Base-by-base conservation (phyloP, 2,329 filamentous ascomycete species). In the Cadophora sp. region DNA sequence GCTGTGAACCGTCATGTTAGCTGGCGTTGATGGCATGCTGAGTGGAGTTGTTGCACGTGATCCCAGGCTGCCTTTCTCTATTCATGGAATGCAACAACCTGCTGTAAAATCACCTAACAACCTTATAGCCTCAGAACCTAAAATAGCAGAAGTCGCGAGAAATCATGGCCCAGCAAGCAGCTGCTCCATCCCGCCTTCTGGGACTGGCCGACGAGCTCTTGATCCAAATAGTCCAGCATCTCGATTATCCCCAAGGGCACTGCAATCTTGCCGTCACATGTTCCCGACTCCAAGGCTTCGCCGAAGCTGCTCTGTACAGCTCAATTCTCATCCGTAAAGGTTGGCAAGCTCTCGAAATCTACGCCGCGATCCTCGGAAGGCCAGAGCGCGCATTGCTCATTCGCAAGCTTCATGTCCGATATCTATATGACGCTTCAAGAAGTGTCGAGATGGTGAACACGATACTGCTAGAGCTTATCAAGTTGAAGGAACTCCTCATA, bases 191-290 rank as follows among this genome's bases (percentile, higher is more conserved):
- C 4, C 26, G 51, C 31, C 51, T 55, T 55, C 51, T 55, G 14
- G 24, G 27, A 8, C 26, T 55, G 16, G 51, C 62, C 24, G 62
- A 64, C n/a, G 62, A 64, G 50, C 51, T 64, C 26, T 51, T 64
- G 24, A 53, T 64, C 24, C 40, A 56, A 8, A 43, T 64, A 14
- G n/a, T 56, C 9, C 34, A 64, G 37, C 62, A 64, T 8, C 8
- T 64, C 48, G 50, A 40, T 43, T 11, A 43, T 43, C 14, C 48
- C 31, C 62, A 19, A 58, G 34, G 43, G 24, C 51, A 58, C 50
- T 48, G 50, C 11, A 48, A 11, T 51, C 62, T 64, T 1, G 50
- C 51, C 31, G 31, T 31, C 50, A 29, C 31, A 58, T 58, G 62
- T 58, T 58, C 51, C 2, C 34, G 34, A 27, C 62, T 64, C 11